Evolutionary conservation across 352 stramenopile genomes (phyloP).

Genomic region (Peronospora destructor): DNA sequence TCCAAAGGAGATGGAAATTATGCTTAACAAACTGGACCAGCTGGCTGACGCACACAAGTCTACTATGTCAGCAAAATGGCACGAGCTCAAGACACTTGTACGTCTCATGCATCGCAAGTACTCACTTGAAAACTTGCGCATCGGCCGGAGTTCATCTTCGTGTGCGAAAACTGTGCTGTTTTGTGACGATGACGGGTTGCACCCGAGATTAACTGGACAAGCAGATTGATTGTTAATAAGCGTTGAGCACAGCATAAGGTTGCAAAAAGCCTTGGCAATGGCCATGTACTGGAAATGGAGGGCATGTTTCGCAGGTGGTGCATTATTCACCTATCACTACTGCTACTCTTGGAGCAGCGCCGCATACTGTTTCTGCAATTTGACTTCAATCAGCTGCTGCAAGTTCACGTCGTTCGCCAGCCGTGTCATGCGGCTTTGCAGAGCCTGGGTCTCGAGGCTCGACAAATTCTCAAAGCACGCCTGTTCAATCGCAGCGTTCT

Average conservation of each 20-base stretch:
- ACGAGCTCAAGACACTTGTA: slow-evolving; percentile 81
- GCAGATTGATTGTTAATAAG: not conserved
- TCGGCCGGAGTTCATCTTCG: slow-evolving; percentile 40
- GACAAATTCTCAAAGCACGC: slow-evolving; percentile 59
- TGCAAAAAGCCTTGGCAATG: not conserved
- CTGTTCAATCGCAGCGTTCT: slow-evolving; percentile 59
- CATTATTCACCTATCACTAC: slow-evolving; percentile 5
- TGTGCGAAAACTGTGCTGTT: slow-evolving; percentile 44
- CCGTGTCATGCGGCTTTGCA: slow-evolving; percentile 55
- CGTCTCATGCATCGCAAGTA: slow-evolving; percentile 84
- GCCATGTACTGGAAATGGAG: not conserved
- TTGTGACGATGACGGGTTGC: slow-evolving; percentile 25
- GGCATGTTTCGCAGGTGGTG: not conserved
- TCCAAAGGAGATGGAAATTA: slow-evolving; percentile 55
- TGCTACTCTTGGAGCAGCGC: slow-evolving; percentile 31
- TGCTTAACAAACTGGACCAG: slow-evolving; percentile 66
- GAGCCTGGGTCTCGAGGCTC: slow-evolving; percentile 42
- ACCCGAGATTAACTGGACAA: slow-evolving; percentile 8
- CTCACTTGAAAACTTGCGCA: slow-evolving; percentile 65
- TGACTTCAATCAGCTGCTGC: slow-evolving; percentile 67
- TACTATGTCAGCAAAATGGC: slow-evolving; percentile 77
- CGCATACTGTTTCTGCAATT: slow-evolving; percentile 75
- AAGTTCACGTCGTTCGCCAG: slow-evolving; percentile 70
- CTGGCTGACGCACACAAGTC: slow-evolving; percentile 68
- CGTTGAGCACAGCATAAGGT: not conserved